A percentile compares a stretch with the other conserved stretches of the same genome.
Evolutionary conservation across 768 basidiomycete genomes (phyloP).

Genomic region (Lactarius psammicola): DNA sequence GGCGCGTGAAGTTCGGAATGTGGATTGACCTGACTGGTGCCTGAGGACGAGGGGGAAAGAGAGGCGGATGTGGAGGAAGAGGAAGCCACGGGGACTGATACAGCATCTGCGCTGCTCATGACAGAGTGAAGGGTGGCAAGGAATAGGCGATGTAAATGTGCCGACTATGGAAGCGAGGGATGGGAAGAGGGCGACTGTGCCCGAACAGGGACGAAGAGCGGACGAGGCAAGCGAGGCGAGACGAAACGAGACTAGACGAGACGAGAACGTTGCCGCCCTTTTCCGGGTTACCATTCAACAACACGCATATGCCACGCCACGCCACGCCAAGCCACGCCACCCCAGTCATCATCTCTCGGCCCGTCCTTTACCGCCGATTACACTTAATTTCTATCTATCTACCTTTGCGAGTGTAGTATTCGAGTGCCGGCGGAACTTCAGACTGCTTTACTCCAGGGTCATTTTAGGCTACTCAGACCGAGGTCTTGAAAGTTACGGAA

Average conservation of each 20-base stretch:
- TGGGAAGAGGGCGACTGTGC: slow-evolving; percentile 16
- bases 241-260: slow-evolving; percentile 12
- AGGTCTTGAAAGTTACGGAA: slow-evolving; percentile 69
- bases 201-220: slow-evolving; percentile 9
- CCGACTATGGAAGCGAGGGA: slow-evolving; percentile 14
- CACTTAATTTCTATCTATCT: too few relatives aligned
- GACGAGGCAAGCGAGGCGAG: slow-evolving; percentile 5
- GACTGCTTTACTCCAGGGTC: too few relatives aligned
- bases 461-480: too few relatives aligned
- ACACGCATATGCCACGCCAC: background rate
- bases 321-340: background rate
- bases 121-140: slow-evolving; percentile 29
- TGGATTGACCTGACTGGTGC: slow-evolving; percentile 35
- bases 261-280: slow-evolving; percentile 19
- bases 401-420: too few relatives aligned
- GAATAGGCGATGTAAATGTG: slow-evolving; percentile 13
- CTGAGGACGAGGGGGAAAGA: slow-evolving; percentile 32
- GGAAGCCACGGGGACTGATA: slow-evolving; percentile 32
- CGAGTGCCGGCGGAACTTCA: too few relatives aligned
- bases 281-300: slow-evolving; percentile 16
- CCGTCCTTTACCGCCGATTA: background rate
- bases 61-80: slow-evolving; percentile 36
- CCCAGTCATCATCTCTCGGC: background rate
- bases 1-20: slow-evolving; percentile 28
- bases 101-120: slow-evolving; percentile 47